These are phyloP conservation scores for Heritiera littoralis DNA, from an alignment of 345 rosid genomes.

Conservation along the genomic window DNA sequence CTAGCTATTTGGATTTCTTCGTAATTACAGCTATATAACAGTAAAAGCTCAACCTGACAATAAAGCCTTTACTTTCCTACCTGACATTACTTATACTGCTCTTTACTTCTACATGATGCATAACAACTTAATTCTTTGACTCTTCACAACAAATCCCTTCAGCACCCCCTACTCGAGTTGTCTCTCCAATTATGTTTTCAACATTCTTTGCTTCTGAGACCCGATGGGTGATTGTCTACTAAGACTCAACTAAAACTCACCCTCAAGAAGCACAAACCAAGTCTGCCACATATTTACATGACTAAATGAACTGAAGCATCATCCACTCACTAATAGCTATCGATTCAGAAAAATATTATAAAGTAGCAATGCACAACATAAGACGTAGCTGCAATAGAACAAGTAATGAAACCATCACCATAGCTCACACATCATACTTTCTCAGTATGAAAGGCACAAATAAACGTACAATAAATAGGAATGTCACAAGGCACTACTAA, in stretches of 20 bases:
- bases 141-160: background rate
- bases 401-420: constrained; percentile 9
- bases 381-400: background rate
- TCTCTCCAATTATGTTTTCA: constrained; percentile 10
- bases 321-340: constrained; percentile 3
- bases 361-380: background rate
- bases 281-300: background rate
- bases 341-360: background rate
- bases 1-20: constrained; percentile 2
- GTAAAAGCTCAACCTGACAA: background rate
- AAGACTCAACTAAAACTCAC: background rate
- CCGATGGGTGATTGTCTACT: background rate
- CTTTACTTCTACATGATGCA: background rate
- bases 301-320: constrained; percentile 2
- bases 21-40: background rate
- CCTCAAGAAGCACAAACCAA: background rate
- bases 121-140: background rate
- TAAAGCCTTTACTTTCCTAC: background rate
- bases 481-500: constrained; percentile 13
- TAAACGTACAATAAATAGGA: background rate
- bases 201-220: background rate
- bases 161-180: background rate
- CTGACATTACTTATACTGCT: background rate
- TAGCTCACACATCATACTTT: constrained; percentile 22
- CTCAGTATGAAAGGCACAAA: constrained; percentile 8